Evolutionary conservation across 2,329 filamentous ascomycete species (phyloP).

Genomic region (Aspergillus calidoustus): DNA sequence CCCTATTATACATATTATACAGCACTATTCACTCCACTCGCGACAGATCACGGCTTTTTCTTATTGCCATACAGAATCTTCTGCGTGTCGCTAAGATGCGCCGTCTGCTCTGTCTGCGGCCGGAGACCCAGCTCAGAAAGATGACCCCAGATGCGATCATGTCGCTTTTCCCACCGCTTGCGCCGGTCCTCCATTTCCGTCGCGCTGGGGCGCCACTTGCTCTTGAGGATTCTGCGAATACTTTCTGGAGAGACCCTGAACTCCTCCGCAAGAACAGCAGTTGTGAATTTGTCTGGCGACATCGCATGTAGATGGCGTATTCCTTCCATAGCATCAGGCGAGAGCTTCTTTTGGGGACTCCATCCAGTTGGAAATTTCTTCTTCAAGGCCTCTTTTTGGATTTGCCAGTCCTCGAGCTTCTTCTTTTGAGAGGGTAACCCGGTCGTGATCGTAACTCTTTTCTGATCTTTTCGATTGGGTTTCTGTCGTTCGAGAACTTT

Average conservation of each 20-base stretch:
- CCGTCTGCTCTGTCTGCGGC: constrained; percentile 55
- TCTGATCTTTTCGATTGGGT: background rate
- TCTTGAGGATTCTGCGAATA: constrained; percentile 80
- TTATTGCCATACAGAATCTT: constrained; percentile 31
- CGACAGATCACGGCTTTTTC: constrained; percentile 1
- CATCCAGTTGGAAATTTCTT: constrained; percentile 80
- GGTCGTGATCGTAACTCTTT: background rate
- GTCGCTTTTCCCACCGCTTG: constrained; percentile 50
- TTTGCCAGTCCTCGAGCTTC: constrained; percentile 66
- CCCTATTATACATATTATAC: background rate
- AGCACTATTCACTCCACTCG: background rate
- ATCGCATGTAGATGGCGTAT: constrained; percentile 81
- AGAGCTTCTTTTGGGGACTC: constrained; percentile 82
- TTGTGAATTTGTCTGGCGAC: constrained; percentile 78
- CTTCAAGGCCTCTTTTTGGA: constrained; percentile 74
- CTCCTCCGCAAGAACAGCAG: constrained; percentile 70
- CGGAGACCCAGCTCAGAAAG: constrained; percentile 58
- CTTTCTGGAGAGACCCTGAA: constrained; percentile 89
- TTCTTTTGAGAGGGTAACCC: constrained; percentile 31
- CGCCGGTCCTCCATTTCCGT: constrained; percentile 45
- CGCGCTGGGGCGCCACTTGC: constrained; percentile 51
- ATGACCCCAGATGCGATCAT: constrained; percentile 52
- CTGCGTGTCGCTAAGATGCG: constrained; percentile 30
- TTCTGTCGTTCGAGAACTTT: background rate
- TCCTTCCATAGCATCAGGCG: constrained; percentile 88